Base-by-base conservation (phyloP, 345 rosid genomes). In the Linum tenue region DNA sequence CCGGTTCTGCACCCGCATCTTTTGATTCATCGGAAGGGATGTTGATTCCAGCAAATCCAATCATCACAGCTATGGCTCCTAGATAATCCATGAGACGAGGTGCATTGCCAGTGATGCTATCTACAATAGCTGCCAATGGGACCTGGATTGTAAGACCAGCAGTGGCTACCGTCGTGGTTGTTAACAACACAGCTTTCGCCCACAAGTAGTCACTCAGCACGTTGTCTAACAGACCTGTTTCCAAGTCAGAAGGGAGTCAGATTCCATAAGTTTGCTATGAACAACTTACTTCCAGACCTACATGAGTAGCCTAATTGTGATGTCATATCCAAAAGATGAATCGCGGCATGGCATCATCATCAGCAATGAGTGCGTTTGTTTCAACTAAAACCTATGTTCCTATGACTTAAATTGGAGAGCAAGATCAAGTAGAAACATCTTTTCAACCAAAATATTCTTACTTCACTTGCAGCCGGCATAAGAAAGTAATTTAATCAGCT, bases 101-200 rank as follows among this genome's bases (percentile, higher is more conserved):
- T 9, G 89, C 78, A 73, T 80, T 84, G 72, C 97, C 99, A 1
- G 71, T 84, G 37, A 90, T 31, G 10, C 85, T 64, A 73, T 94
- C 99, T 2, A 94, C 86, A 56, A 94, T 60, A 22, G 97, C 99
- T 61, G 99, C 97, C 76, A 94, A 63, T 5, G 97, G 99, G 43
- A 92, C 98, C 83, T 92, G 98, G 65, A 94, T 86, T 8, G 96
- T 84, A 38, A 90, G 95, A 64, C 97, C 96, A 31, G 97, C 97
- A 2, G 97, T 84, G 56, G 97, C 99, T 15, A 94, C 95, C 0
- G 97, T 94, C 4, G 99, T 85, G 53, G 97, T 86, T 38, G 99
- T 94, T 60, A 90, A 72, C 51, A 92, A 81, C 37, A 92, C 92
- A 3, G 98, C 98, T 77, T 92, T 92, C 2, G 96, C 97, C 97